Percentiles rank a stretch among this genome's conserved stretches.
Evolutionary conservation across 805 yeast species (phyloP).

Genomic region (Kluyveromyces lactis): DNA sequence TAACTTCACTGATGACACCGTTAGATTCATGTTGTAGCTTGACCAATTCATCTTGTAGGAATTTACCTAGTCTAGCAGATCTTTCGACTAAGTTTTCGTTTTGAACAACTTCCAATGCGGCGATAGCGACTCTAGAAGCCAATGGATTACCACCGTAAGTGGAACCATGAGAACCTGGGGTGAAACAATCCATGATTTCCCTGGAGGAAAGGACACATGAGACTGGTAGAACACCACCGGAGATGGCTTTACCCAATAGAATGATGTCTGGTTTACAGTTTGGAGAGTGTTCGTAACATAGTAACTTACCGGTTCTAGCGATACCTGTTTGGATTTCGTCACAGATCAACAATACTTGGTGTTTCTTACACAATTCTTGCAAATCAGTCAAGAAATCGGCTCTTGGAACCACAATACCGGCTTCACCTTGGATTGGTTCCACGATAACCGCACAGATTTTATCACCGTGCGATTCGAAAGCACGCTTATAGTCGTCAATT

Average conservation of each 20-base stretch:
- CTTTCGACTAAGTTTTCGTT: conserved; percentile 83
- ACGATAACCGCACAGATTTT: conserved; percentile 83
- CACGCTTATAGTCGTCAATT: conserved; percentile 78
- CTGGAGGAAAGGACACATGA: conserved; percentile 85
- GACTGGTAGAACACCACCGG: conserved; percentile 92
- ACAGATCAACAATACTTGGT: conserved; percentile 84
- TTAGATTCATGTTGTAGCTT: conserved; percentile 43
- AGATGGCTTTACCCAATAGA: conserved; percentile 85
- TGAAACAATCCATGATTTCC: conserved; percentile 81
- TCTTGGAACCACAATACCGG: conserved; percentile 95
- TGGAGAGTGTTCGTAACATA: conserved; percentile 80
- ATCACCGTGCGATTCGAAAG: conserved; percentile 75
- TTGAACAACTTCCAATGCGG: conserved; percentile 82
- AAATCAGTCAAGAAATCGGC: conserved; percentile 68
- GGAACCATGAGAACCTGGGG: conserved; percentile 96
- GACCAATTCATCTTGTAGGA: conserved; percentile 51
- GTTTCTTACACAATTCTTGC: conserved; percentile 62
- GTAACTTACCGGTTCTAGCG: conserved; percentile 92
- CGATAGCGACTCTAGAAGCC: conserved; percentile 87
- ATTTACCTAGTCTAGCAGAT: conserved; percentile 61
- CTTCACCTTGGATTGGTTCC: conserved; percentile 98
- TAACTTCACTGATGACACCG: conserved; percentile 51
- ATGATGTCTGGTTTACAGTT: conserved; percentile 82
- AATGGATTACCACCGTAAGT: conserved; percentile 97
- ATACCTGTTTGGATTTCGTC: conserved; percentile 98